These are phyloP conservation scores for Astrothelium subdiscretum DNA, from an alignment of 495 filamentous ascomycete genomes.

Conservation along the genomic window DNA sequence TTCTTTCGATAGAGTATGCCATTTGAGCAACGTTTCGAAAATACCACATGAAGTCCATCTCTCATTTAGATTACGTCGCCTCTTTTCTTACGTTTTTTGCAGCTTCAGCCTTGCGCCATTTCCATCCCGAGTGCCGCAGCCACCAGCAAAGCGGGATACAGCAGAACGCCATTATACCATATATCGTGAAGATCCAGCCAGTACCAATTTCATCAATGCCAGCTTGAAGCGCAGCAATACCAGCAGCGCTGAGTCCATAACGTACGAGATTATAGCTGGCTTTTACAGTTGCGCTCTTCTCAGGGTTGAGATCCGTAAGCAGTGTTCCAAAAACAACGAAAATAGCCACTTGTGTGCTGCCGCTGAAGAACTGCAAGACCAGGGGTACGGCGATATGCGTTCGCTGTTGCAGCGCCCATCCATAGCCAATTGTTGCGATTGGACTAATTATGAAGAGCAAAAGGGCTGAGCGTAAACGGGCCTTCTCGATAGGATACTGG, in stretches of 20 bases:
- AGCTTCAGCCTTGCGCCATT: too few relatives aligned
- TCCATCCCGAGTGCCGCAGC: not conserved
- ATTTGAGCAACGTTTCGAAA: too few relatives aligned
- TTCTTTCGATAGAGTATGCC: too few relatives aligned
- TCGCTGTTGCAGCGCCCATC: constrained; percentile 31
- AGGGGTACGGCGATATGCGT: constrained; percentile 28
- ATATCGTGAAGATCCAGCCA: constrained; percentile 30
- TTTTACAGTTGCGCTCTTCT: constrained; percentile 25
- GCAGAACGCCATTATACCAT: not conserved
- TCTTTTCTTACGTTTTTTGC: too few relatives aligned
- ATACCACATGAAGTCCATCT: too few relatives aligned
- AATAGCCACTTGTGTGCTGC: too few relatives aligned
- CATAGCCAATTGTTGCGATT: constrained; percentile 31
- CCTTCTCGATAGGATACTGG: constrained; percentile 31
- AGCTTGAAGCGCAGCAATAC: constrained; percentile 21
- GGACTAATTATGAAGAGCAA: constrained; percentile 29
- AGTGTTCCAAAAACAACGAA: constrained; percentile 20
- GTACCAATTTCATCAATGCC: constrained; percentile 21
- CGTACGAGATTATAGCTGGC: constrained; percentile 24
- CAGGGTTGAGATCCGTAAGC: constrained; percentile 25
- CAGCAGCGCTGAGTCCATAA: constrained; percentile 25
- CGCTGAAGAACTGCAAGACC: constrained; percentile 33
- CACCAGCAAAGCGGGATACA: not conserved
- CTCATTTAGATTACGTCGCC: too few relatives aligned
- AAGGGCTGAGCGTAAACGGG: constrained; percentile 28